Conservation (phyloP, 2,329 filamentous ascomycete genomes). For the Fusarium anguioides region DNA sequence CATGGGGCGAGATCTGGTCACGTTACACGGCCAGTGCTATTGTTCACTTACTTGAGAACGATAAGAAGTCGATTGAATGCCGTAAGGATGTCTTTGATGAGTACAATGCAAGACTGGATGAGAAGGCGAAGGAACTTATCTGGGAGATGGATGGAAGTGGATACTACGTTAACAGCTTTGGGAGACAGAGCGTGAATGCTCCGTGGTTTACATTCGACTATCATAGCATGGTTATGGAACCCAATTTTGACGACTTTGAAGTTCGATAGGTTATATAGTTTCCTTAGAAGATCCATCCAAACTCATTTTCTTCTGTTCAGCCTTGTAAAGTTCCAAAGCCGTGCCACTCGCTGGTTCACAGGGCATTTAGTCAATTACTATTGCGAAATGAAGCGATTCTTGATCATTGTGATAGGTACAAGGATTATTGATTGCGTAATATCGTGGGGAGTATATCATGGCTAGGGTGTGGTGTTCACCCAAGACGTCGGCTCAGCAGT, state of each 20-base stretch:
- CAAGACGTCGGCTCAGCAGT: too few species aligned
- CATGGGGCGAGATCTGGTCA: neutral
- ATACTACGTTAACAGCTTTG: neutral
- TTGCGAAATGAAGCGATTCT: too few species aligned
- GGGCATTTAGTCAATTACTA: too few species aligned
- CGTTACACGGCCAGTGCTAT: neutral
- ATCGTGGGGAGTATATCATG: too few species aligned
- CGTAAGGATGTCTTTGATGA: neutral
- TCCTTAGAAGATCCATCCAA: too few species aligned
- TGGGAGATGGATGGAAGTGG: neutral
- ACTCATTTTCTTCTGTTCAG: too few species aligned
- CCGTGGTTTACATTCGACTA: neutral
- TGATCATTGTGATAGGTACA: too few species aligned
- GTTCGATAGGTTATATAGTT: too few species aligned
- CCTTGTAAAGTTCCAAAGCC: too few species aligned
- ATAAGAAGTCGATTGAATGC: neutral
- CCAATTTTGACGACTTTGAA: neutral
- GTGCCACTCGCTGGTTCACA: too few species aligned
- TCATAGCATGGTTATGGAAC: neutral
- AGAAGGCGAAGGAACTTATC: neutral
- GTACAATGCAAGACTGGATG: neutral
- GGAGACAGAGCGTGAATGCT: neutral
- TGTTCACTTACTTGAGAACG: neutral
- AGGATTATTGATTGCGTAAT: too few species aligned
- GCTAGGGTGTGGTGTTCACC: too few species aligned